These are phyloP conservation scores for Fraxinus sp. DNA, from an alignment of 305 asterid species.

Conservation along the genomic window DNA sequence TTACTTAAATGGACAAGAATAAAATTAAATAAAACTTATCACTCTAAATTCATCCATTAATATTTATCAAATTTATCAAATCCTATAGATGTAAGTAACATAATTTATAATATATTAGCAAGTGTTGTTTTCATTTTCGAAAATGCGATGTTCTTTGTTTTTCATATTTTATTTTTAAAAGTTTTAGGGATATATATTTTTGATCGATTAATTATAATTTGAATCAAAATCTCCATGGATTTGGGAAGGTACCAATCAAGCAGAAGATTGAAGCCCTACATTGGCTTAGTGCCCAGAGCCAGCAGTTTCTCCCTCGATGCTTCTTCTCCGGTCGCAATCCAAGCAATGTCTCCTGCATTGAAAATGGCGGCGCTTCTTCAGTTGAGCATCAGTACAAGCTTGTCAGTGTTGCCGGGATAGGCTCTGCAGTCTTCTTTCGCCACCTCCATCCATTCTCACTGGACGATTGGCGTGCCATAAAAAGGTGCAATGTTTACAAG, in stretches of 20 bases:
- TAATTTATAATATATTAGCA: too few relatives aligned
- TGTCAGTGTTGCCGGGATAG: constrained; percentile 84
- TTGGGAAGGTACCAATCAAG: constrained; percentile 66
- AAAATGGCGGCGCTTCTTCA: constrained; percentile 24
- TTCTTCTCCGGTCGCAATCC: constrained; percentile 80
- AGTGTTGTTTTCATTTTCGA: background rate
- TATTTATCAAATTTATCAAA: too few relatives aligned
- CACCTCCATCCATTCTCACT: constrained; percentile 63
- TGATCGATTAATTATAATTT: background rate
- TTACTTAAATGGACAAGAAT: background rate
- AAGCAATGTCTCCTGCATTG: constrained; percentile 25
- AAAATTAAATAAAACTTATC: too few relatives aligned
- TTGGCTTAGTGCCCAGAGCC: constrained; percentile 79
- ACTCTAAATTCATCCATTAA: background rate
- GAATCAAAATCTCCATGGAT: background rate
- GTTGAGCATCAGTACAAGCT: constrained; percentile 35
- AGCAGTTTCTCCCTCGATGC: constrained; percentile 62
- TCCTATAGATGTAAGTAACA: too few relatives aligned
- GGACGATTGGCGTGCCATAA: constrained; percentile 74
- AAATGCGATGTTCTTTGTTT: too few relatives aligned
- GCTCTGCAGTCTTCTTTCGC: constrained; percentile 86
- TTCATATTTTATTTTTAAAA: too few relatives aligned
- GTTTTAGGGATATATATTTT: background rate
- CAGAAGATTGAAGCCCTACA: constrained; percentile 66
- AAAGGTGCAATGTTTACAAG: constrained; percentile 40